Percentiles rank a stretch among this genome's conserved stretches.
phyloP scores from a whole-genome alignment of 2,329 filamentous ascomycete genomes.

The Periconia macrospinosa region DNA sequence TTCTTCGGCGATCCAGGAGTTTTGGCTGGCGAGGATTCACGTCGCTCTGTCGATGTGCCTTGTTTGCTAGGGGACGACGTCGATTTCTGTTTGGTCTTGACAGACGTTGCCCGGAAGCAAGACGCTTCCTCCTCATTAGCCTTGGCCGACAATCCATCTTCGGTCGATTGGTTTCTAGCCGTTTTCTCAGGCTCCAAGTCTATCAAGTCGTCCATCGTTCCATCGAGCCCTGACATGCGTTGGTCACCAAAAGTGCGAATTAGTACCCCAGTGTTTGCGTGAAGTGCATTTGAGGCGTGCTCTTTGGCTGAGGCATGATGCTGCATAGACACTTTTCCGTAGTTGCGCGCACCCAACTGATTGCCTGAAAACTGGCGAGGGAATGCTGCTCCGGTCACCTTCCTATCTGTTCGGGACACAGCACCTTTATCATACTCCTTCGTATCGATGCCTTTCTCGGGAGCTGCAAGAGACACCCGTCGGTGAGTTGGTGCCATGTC shows the following conservation, averaged over 20 bases:
- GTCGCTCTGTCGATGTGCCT: slow-evolving; percentile 9
- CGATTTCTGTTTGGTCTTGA: slow-evolving; percentile 37
- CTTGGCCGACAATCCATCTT: slow-evolving; percentile 12
- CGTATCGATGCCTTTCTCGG: slow-evolving; percentile 15
- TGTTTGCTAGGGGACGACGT: slow-evolving; percentile 27
- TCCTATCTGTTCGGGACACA: slow-evolving; percentile 11
- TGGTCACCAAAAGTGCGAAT: slow-evolving; percentile 25
- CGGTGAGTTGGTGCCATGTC: slow-evolving; percentile 15
- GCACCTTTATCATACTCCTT: slow-evolving; percentile 20
- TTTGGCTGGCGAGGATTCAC: slow-evolving; percentile 29
- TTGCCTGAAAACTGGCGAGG: slow-evolving; percentile 28
- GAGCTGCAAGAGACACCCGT: slow-evolving; percentile 6
- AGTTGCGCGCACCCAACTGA: slow-evolving; percentile 23
- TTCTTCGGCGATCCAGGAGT: slow-evolving; percentile 37
- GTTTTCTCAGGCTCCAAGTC: slow-evolving; percentile 28
- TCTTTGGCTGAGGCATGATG: slow-evolving; percentile 29
- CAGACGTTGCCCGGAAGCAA: slow-evolving; percentile 33
- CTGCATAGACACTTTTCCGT: slow-evolving; percentile 26
- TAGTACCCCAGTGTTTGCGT: slow-evolving; percentile 8
- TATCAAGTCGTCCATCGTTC: slow-evolving; percentile 42
- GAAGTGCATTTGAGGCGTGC: slow-evolving; percentile 10
- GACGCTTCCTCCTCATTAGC: slow-evolving; percentile 26
- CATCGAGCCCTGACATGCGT: slow-evolving; percentile 39
- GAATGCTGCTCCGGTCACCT: slow-evolving; percentile 9
- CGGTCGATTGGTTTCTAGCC: slow-evolving; percentile 12